Evolutionary conservation across 2,329 filamentous ascomycete species (phyloP).

Genomic region (Hymenoscyphus fraxineus): DNA sequence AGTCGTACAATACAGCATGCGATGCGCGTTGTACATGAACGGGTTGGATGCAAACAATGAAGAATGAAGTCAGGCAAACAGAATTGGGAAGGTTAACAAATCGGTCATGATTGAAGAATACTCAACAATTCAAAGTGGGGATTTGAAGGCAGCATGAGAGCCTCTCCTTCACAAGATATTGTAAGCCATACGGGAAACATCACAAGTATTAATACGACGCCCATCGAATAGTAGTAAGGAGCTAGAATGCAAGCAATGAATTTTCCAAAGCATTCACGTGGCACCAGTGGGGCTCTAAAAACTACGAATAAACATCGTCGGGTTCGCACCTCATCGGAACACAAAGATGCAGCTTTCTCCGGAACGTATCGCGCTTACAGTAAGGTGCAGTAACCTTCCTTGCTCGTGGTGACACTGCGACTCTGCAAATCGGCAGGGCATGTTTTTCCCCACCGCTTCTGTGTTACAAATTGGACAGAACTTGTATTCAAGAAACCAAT

Average conservation of each 20-base stretch:
- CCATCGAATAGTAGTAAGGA: too few species aligned
- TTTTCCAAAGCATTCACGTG: background rate
- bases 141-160: background rate
- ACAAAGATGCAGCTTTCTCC: background rate
- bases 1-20: background rate
- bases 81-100: background rate
- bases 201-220: too few species aligned
- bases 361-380: background rate
- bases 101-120: background rate
- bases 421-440: background rate
- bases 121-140: background rate
- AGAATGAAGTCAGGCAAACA: background rate
- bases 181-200: too few species aligned
- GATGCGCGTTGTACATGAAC: background rate
- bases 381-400: background rate
- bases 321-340: constrained; percentile 1
- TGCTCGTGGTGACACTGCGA: background rate
- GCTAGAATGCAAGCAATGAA: too few species aligned
- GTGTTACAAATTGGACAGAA: background rate
- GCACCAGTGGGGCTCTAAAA: background rate
- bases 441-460: background rate
- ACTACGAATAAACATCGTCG: background rate
- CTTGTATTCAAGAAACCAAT: background rate
- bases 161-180: too few species aligned
- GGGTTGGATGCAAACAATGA: background rate